phyloP scores from a whole-genome alignment of 2,329 filamentous ascomycete species.

The Fusarium sp. region DNA sequence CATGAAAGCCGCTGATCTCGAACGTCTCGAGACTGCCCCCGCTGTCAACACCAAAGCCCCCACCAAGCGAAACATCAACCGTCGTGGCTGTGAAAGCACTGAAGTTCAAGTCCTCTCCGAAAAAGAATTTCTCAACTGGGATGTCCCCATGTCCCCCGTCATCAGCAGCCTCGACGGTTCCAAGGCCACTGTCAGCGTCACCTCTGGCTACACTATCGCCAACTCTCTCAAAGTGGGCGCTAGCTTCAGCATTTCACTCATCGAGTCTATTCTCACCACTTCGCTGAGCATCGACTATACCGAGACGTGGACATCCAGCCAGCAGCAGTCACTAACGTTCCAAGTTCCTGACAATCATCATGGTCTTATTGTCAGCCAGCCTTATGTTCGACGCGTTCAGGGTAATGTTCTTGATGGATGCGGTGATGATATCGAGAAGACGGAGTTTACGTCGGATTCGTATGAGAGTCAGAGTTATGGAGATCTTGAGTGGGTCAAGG shows the following conservation, averaged over 20 bases:
- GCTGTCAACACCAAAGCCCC: background rate
- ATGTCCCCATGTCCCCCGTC: conserved; percentile 36
- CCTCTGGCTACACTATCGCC: conserved; percentile 19
- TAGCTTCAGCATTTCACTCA: background rate
- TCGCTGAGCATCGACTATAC: conserved; percentile 25
- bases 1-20: conserved; percentile 35
- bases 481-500: conserved; percentile 37
- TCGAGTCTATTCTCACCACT: conserved; percentile 2
- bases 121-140: conserved; percentile 37
- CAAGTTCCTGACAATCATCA: conserved; percentile 24
- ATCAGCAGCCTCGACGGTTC: conserved; percentile 30
- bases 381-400: conserved; percentile 33
- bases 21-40: conserved; percentile 26
- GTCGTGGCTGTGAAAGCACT: conserved; percentile 28
- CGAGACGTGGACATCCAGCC: conserved; percentile 21
- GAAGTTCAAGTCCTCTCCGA: conserved; percentile 33
- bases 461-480: conserved; percentile 32
- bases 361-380: conserved; percentile 38
- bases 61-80: background rate
- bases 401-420: conserved; percentile 29
- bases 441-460: conserved; percentile 18
- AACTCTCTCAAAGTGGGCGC: conserved; percentile 21
- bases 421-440: conserved; percentile 18
- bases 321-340: conserved; percentile 28
- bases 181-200: conserved; percentile 20